Conservation (phyloP, 2,329 filamentous ascomycete genomes). For the Fusarium penzigii region DNA sequence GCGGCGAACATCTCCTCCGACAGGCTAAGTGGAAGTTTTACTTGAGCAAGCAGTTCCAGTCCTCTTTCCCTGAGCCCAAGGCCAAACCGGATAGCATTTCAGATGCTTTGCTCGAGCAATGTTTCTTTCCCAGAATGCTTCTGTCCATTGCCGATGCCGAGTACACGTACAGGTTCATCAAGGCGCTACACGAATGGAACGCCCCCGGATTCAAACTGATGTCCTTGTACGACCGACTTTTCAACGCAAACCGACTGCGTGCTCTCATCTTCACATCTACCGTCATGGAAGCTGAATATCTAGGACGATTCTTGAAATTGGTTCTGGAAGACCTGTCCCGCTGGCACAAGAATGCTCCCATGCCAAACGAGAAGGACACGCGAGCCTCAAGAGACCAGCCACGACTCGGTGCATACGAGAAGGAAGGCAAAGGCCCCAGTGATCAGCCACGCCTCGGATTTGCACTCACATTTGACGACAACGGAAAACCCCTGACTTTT, state of each 20-base stretch:
- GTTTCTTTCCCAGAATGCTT: conserved; percentile 83
- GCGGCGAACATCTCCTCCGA: conserved; percentile 67
- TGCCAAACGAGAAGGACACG: conserved; percentile 43
- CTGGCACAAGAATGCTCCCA: conserved; percentile 78
- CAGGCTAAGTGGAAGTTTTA: conserved; percentile 68
- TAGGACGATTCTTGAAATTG: conserved; percentile 88
- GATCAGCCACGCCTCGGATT: conserved; percentile 71
- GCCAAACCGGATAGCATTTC: conserved; percentile 68
- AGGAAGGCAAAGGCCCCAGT: conserved; percentile 63
- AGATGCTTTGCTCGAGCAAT: conserved; percentile 81
- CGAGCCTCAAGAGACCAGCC: conserved; percentile 43
- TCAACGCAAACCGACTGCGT: conserved; percentile 78
- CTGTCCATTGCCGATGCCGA: conserved; percentile 86
- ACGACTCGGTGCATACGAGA: conserved; percentile 78
- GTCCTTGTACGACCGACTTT: conserved; percentile 79
- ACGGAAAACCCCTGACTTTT: conserved; percentile 67
- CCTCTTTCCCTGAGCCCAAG: conserved; percentile 73
- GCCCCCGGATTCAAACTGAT: conserved; percentile 86
- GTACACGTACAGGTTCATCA: conserved; percentile 83
- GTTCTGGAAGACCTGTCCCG: conserved; percentile 75
- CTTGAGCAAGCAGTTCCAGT: conserved; percentile 72
- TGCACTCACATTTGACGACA: conserved; percentile 67
- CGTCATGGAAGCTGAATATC: conserved; percentile 84
- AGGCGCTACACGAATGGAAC: conserved; percentile 81
- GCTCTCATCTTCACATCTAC: conserved; percentile 87